Percentiles rank a stretch among this genome's conserved stretches.
These are phyloP conservation scores for Lophiotrema nucula DNA, from an alignment of 495 filamentous ascomycete genomes.

Conservation along the genomic window DNA sequence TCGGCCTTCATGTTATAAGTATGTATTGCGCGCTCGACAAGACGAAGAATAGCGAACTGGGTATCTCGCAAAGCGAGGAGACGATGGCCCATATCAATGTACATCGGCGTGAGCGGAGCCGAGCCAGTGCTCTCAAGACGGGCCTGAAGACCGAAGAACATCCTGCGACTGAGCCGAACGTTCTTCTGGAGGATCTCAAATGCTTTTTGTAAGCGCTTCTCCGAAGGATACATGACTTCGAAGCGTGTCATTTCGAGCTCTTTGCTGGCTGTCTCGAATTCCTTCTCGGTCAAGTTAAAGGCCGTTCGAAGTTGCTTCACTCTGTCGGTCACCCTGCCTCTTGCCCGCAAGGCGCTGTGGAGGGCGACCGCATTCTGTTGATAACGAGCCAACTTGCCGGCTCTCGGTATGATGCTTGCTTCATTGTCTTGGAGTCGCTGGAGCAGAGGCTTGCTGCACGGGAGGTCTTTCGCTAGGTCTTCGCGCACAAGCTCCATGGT, in stretches of 20 bases:
- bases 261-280: constrained; percentile 6
- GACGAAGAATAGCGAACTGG: constrained; percentile 6
- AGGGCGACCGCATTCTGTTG: neutral
- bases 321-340: neutral
- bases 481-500: constrained; percentile 6
- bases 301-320: neutral
- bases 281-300: neutral
- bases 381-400: neutral
- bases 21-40: constrained; percentile 10
- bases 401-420: neutral
- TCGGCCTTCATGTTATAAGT: neutral
- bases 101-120: neutral
- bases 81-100: neutral
- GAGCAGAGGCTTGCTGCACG: constrained; percentile 7
- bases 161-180: constrained; percentile 5
- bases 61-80: constrained; percentile 18
- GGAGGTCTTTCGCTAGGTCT: constrained; percentile 12
- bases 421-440: constrained; percentile 1
- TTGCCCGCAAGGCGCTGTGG: neutral
- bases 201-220: constrained; percentile 4
- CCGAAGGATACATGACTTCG: neutral
- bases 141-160: constrained; percentile 6
- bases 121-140: neutral
- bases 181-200: constrained; percentile 8
- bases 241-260: neutral